Conservation (phyloP, 1,139 yeast genomes). For the Taphrina wiesneri region DNA sequence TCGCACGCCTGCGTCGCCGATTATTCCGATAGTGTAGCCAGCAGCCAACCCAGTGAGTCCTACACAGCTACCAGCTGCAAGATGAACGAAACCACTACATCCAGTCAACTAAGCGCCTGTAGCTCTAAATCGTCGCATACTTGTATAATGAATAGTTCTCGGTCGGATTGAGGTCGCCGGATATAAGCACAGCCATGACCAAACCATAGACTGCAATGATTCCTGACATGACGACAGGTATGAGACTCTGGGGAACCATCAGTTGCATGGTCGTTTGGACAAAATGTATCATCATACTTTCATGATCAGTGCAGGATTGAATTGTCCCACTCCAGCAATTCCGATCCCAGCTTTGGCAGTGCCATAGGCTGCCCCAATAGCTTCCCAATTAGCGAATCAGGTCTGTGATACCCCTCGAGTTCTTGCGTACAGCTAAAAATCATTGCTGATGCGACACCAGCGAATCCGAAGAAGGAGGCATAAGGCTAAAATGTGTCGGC, state of each 20-base stretch:
- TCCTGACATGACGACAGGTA: constrained; percentile 99
- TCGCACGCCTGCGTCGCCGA: constrained; percentile 98
- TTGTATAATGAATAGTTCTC: constrained; percentile 88
- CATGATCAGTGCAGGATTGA: constrained; percentile 46
- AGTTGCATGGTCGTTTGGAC: neutral
- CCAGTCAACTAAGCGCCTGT: neutral
- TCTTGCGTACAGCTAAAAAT: constrained; percentile 14
- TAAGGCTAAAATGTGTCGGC: constrained; percentile 16
- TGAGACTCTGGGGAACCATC: constrained; percentile 48
- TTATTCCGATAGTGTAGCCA: constrained; percentile 97
- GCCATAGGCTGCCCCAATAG: constrained; percentile 95
- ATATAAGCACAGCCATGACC: constrained; percentile 93
- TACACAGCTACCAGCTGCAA: constrained; percentile 97
- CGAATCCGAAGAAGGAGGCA: constrained; percentile 34
- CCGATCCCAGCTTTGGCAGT: constrained; percentile 99
- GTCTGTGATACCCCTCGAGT: neutral
- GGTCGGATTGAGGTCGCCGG: constrained; percentile 68
- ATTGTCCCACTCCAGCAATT: constrained; percentile 68
- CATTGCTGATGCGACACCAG: constrained; percentile 33
- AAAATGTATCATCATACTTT: constrained; percentile 39
- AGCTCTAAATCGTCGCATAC: constrained; percentile 7
- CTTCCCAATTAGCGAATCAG: constrained; percentile 6
- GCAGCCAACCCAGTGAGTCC: constrained; percentile 97
- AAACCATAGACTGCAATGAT: constrained; percentile 98
- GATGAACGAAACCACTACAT: constrained; percentile 84